phyloP scores from a whole-genome alignment of 768 basidiomycete species.

The Auricularia sp. region DNA sequence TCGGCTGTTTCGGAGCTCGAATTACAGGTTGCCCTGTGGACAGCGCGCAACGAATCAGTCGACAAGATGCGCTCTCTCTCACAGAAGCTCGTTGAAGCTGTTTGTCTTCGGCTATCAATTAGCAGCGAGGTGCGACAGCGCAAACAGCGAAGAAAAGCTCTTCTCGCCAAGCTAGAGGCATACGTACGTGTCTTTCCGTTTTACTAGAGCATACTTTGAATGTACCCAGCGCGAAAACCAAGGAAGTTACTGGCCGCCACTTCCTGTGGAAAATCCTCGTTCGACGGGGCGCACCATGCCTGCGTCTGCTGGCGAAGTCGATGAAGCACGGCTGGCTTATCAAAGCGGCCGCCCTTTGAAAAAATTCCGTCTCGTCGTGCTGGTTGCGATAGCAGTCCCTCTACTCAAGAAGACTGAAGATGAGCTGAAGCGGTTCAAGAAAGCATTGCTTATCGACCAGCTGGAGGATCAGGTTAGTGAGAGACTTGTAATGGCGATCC shows the following conservation, averaged over 20 bases:
- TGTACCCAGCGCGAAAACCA: no score
- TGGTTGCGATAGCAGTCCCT: background rate
- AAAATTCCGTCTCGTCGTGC: background rate
- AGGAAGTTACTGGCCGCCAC: background rate
- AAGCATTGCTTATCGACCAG: background rate
- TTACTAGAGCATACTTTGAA: background rate
- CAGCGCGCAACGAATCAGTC: background rate
- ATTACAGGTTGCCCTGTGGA: background rate
- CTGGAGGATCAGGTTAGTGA: background rate
- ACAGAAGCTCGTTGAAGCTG: background rate
- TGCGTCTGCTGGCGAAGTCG: background rate
- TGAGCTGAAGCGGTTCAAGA: background rate
- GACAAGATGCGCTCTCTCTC: background rate
- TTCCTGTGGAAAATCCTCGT: background rate
- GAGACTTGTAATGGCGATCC: background rate
- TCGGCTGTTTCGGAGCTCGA: background rate
- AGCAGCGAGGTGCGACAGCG: background rate
- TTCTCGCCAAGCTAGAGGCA: background rate
- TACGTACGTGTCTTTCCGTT: background rate
- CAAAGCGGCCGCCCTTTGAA: background rate
- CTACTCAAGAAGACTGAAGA: background rate
- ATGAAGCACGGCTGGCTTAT: background rate
- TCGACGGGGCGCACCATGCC: background rate
- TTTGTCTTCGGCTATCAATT: background rate
- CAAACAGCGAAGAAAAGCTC: background rate